Evolutionary conservation across 23 red algal species (phyloP).

Genomic region (Gracilaria caudata): DNA sequence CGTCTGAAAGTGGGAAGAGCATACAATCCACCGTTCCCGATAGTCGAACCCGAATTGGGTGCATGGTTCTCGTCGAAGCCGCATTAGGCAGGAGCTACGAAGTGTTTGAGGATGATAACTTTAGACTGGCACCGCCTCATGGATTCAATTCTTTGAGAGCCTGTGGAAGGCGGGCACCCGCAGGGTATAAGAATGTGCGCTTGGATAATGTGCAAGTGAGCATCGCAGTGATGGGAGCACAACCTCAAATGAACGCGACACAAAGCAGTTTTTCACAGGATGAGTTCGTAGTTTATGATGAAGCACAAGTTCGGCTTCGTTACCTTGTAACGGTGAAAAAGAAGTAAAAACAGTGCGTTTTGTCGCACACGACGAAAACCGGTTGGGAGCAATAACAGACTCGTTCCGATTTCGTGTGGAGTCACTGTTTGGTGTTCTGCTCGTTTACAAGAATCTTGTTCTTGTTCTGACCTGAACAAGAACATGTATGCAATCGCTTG

Average conservation of each 20-base stretch:
- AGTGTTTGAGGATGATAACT: conserved; percentile 35
- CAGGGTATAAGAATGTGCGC: conserved; percentile 12
- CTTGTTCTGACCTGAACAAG: too few species aligned
- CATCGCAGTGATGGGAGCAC: conserved; percentile 43
- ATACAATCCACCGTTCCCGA: conserved; percentile 28
- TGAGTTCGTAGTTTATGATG: conserved; percentile 72
- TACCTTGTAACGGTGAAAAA: conserved; percentile 62
- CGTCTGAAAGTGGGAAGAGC: conserved; percentile 63
- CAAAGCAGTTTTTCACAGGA: conserved; percentile 64
- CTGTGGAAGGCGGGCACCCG: conserved; percentile 42
- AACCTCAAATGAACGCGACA: conserved; percentile 24
- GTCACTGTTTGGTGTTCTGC: neutral
- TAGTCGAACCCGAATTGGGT: conserved; percentile 40
- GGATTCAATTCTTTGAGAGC: conserved; percentile 72
- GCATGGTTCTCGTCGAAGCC: conserved; percentile 73
- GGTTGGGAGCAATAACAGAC: neutral
- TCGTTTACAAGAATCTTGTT: neutral
- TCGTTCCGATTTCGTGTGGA: neutral
- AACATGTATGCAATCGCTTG: neutral
- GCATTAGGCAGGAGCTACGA: conserved; percentile 50
- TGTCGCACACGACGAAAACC: neutral
- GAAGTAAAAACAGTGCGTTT: conserved; percentile 4
- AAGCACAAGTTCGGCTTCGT: conserved; percentile 75
- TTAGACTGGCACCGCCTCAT: conserved; percentile 33
- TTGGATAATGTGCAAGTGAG: conserved; percentile 49